These are phyloP conservation scores for Simplicillium sp. DNA, from an alignment of 2,329 filamentous ascomycete species.

Conservation along the genomic window DNA sequence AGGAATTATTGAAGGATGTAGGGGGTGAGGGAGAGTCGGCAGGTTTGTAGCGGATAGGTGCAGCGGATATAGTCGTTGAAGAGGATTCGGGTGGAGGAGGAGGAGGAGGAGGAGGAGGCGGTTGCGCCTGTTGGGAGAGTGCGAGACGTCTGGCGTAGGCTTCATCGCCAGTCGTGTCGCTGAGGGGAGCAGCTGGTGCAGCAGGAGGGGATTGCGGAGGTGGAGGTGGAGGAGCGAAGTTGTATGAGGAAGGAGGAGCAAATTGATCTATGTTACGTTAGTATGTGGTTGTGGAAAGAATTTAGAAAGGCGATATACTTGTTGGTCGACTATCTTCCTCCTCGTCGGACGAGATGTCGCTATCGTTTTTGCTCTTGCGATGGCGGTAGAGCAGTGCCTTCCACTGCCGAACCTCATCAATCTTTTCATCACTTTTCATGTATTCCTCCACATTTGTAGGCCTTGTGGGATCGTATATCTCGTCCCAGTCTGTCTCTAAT, in stretches of 20 bases:
- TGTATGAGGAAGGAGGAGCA: conserved; percentile 47
- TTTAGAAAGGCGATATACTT: conserved; percentile 19
- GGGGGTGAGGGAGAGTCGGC: conserved; percentile 35
- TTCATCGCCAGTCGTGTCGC: conserved; percentile 59
- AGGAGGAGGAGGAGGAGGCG: conserved; percentile 21
- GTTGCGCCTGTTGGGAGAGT: conserved; percentile 30
- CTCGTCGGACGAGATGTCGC: conserved; percentile 27
- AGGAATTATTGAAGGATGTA: conserved; percentile 26
- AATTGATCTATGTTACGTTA: conserved; percentile 39
- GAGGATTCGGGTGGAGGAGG: conserved; percentile 16
- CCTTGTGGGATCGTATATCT: conserved; percentile 75
- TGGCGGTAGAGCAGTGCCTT: conserved; percentile 72
- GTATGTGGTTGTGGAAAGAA: neutral
- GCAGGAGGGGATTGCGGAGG: conserved; percentile 35
- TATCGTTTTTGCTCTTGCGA: conserved; percentile 36
- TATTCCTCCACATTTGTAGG: conserved; percentile 84
- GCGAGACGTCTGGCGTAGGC: conserved; percentile 55
- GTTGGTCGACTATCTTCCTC: conserved; percentile 18
- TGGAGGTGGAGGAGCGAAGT: conserved; percentile 46
- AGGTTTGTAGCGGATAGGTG: conserved; percentile 61
- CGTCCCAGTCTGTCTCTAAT: conserved; percentile 74
- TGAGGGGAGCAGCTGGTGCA: conserved; percentile 32
- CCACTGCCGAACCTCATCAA: conserved; percentile 75
- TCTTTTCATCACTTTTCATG: conserved; percentile 72
- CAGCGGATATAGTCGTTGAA: conserved; percentile 55